Base-by-base conservation (phyloP, 805 yeast genomes). In the Blastobotrys robertii region DNA sequence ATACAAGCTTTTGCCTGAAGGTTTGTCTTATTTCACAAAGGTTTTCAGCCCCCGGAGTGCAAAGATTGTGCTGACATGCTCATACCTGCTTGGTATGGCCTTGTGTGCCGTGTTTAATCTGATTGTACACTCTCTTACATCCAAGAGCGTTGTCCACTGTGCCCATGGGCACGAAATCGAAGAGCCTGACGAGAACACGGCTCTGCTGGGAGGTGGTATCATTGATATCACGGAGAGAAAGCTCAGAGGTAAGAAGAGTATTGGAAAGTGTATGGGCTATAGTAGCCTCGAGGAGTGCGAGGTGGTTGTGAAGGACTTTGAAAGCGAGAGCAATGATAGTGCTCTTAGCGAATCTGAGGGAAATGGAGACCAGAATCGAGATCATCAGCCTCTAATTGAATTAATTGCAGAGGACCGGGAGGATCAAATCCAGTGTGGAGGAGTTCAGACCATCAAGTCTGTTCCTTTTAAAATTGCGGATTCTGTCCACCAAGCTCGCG, bases 71-170 rank as follows among this genome's bases (percentile, higher is more conserved):
- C 57, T 76, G 41, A 65, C 75, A 34, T 62, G 68, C 0, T 66
- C 74, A 8, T 72, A 73, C 50, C 66, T 76, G 3, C 53, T 64
- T 1, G 97, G 98, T 2, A 73, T 82, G 2, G 37, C 65, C 1
- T 48, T 76, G 1, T 84, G 95, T 55, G 59, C 76, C 1, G 46
- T 62, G 1, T 63, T 90, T 43, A 88, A 87, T 59, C 58, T 67
- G 22, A 31, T 81, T 1, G 76, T 92, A 4, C 96, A 88, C 60
- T 59, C 76, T 30, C 60, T 79, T 41, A 84, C 97, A 0, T 76
- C 90, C 40, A 84, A 84, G 57, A 79, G 88, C 29, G 74, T 88
- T 30, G 83, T 88, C 0, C 96, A 87, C 57, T 87, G 96, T 62
- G 81, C 77, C 11, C 95, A 87, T 54, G 76, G 67, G 11, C 34